Conservation (phyloP, 371 early-diverging fungal genomes). For the Globomyces sp. region DNA sequence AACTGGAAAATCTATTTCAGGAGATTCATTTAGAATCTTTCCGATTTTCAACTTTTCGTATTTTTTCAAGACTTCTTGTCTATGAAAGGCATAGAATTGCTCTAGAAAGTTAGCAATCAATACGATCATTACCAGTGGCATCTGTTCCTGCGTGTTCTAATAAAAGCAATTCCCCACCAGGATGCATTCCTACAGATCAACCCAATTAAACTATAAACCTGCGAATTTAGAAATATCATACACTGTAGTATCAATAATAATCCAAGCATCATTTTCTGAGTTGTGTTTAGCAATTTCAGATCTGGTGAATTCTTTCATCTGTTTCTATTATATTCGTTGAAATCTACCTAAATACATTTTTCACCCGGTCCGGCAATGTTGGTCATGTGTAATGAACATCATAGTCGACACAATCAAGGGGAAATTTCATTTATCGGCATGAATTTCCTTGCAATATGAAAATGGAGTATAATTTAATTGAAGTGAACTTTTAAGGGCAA, state of each 20-base stretch:
- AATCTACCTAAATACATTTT: too few species aligned
- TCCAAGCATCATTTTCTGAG: conserved; percentile 36
- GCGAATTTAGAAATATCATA: conserved; percentile 41
- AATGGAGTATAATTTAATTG: too few species aligned
- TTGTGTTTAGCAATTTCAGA: conserved; percentile 43
- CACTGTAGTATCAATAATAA: conserved; percentile 38
- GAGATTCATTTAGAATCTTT: conserved; percentile 41
- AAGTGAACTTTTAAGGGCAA: too few species aligned
- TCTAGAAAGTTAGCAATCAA: conserved; percentile 3
- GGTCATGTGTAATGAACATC: too few species aligned
- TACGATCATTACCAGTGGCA: conserved; percentile 38
- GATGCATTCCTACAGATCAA: background rate
- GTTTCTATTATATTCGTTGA: too few species aligned
- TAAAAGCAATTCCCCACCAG: conserved; percentile 29
- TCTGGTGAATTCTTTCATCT: conserved; percentile 19
- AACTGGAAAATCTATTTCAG: conserved; percentile 25
- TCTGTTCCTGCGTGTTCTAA: conserved; percentile 19
- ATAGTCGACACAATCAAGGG: too few species aligned
- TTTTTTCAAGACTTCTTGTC: conserved; percentile 61
- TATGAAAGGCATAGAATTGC: conserved; percentile 66
- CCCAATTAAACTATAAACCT: conserved; percentile 24
- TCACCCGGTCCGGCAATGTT: too few species aligned
- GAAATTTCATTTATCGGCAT: too few species aligned
- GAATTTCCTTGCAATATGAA: too few species aligned
- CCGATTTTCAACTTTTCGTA: conserved; percentile 55